Conservation (phyloP, 306 rosid species). For the Datisca glomerata region DNA sequence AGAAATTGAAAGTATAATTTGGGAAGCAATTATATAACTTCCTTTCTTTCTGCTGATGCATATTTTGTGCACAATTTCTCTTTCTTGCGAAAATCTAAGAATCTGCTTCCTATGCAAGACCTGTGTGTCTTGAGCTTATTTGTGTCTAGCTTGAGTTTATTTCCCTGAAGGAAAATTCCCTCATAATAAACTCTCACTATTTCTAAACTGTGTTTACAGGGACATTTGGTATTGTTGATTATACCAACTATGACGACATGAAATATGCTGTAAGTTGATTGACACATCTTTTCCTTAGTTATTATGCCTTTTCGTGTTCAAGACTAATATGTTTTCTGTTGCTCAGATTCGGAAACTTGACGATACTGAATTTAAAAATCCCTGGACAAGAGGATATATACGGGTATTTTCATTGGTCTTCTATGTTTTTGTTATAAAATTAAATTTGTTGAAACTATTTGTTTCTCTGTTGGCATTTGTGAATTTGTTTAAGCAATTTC, state of each 20-base stretch:
- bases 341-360: conserved; percentile 73
- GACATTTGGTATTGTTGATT: conserved; percentile 87
- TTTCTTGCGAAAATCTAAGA: too few relatives aligned
- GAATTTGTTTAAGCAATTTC: conserved; percentile 4
- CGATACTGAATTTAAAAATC: conserved; percentile 95
- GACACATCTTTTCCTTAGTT: background rate
- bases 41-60: too few relatives aligned
- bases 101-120: too few relatives aligned
- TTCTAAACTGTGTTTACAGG: conserved; percentile 34
- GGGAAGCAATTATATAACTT: too few relatives aligned
- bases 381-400: conserved; percentile 89
- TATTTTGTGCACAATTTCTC: too few relatives aligned
- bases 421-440: too few relatives aligned
- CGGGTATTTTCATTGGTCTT: conserved; percentile 75
- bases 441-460: too few relatives aligned
- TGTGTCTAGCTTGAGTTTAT: background rate
- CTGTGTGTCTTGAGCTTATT: background rate
- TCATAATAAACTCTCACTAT: background rate
- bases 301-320: background rate
- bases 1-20: too few relatives aligned
- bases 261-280: conserved; percentile 85
- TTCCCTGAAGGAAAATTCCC: background rate
- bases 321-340: conserved; percentile 1
- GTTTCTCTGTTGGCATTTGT: too few relatives aligned
- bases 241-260: conserved; percentile 91